phyloP scores from a whole-genome alignment of 352 stramenopile genomes.

The Phytophthora colocasiae region DNA sequence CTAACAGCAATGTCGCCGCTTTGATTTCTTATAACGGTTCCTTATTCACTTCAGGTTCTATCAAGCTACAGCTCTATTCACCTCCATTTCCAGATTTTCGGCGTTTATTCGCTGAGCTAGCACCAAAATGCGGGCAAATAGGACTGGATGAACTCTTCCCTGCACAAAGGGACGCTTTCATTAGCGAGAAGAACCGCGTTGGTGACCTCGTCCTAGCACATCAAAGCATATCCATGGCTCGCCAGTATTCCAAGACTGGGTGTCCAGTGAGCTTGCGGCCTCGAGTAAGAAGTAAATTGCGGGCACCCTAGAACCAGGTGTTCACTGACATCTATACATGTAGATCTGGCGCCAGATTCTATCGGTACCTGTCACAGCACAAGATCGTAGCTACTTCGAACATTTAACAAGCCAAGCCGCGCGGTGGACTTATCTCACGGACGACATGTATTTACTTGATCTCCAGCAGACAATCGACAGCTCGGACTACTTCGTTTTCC shows the following conservation, averaged over 20 bases:
- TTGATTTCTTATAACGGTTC: neutral
- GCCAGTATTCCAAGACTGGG: conserved; percentile 82
- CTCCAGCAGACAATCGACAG: conserved; percentile 81
- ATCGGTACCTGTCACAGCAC: conserved; percentile 34
- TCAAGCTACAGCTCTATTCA: conserved; percentile 62
- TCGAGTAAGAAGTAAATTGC: conserved; percentile 30
- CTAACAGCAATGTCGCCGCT: neutral
- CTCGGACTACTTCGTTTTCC: conserved; percentile 86
- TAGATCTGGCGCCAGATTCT: conserved; percentile 75
- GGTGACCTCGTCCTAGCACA: conserved; percentile 69
- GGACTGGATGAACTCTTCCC: conserved; percentile 74
- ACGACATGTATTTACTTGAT: conserved; percentile 85
- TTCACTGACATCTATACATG: neutral
- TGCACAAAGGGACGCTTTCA: conserved; percentile 55
- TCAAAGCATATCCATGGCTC: conserved; percentile 72
- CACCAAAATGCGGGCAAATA: conserved; percentile 59
- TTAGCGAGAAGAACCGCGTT: conserved; percentile 70
- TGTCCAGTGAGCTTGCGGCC: conserved; percentile 65
- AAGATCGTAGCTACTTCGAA: conserved; percentile 57
- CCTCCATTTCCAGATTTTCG: conserved; percentile 51
- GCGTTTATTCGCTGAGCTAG: conserved; percentile 58
- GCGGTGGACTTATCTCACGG: conserved; percentile 61
- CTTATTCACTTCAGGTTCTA: conserved; percentile 50
- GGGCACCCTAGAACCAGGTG: no score
- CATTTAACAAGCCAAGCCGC: conserved; percentile 46